A percentile compares a stretch with the other conserved stretches of the same genome.
These are phyloP conservation scores for Cydonia oblonga DNA, from an alignment of 331 rosid genomes.

Conservation along the genomic window DNA sequence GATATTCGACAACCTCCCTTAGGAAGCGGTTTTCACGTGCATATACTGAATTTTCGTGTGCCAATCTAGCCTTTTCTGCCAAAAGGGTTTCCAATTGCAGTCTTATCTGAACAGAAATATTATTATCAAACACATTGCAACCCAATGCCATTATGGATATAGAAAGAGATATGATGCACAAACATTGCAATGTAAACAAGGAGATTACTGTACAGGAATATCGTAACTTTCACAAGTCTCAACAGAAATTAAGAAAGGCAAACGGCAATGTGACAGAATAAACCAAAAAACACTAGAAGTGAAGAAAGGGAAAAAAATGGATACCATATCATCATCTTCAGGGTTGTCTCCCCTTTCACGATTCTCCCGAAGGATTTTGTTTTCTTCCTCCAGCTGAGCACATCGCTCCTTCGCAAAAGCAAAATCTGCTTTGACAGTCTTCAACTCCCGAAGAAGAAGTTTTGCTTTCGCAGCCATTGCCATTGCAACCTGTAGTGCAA, in stretches of 20 bases:
- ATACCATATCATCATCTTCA: slow-evolving; percentile 94
- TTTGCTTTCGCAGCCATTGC: slow-evolving; percentile 99
- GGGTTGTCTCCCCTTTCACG: slow-evolving; percentile 76
- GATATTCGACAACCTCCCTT: slow-evolving; percentile 90
- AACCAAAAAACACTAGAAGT: not conserved
- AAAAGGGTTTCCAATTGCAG: slow-evolving; percentile 91
- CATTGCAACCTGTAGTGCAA: slow-evolving; percentile 79
- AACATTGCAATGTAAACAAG: not conserved
- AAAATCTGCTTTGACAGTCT: slow-evolving; percentile 92
- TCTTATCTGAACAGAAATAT: slow-evolving; percentile 51
- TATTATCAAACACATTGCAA: slow-evolving; percentile 5
- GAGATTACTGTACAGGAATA: not conserved
- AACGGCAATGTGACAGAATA: not conserved
- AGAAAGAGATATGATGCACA: not conserved
- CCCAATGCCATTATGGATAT: not conserved
- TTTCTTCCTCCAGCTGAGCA: slow-evolving; percentile 96
- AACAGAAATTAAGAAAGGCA: not conserved
- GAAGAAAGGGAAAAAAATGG: not conserved
- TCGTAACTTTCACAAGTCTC: not conserved
- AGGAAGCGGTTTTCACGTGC: slow-evolving; percentile 92
- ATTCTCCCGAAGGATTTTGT: slow-evolving; percentile 72
- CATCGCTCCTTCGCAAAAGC: slow-evolving; percentile 99
- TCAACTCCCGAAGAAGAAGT: slow-evolving; percentile 92
- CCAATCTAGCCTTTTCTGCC: slow-evolving; percentile 92
- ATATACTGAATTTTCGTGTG: slow-evolving; percentile 75